A percentile compares a stretch with the other conserved stretches of the same genome.
These are phyloP conservation scores for Microbotryomycetes sp. DNA, from an alignment of 1,284 basidiomycete species.

Conservation along the genomic window DNA sequence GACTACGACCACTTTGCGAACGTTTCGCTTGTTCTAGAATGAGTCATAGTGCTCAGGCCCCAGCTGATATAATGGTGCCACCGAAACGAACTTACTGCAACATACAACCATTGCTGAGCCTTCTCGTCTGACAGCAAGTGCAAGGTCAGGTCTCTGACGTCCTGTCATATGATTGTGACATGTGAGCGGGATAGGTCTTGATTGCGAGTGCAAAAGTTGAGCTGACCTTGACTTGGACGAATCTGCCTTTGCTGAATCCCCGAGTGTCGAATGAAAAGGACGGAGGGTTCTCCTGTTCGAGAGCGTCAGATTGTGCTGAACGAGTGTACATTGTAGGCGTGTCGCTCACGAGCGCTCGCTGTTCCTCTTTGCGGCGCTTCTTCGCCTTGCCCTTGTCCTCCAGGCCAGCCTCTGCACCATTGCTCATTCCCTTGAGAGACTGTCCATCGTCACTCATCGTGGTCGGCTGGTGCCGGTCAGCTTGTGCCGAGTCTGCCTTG, in stretches of 20 bases:
- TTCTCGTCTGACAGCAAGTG: constrained; percentile 73
- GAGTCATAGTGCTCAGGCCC: background rate
- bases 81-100: constrained; percentile 54
- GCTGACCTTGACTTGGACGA: constrained; percentile 32
- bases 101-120: constrained; percentile 70
- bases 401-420: too few relatives aligned
- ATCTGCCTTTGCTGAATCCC: constrained; percentile 34
- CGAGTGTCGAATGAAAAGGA: constrained; percentile 37
- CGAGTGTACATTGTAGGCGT: background rate
- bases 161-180: constrained; percentile 8
- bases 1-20: constrained; percentile 68
- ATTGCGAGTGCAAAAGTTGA: background rate
- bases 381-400: constrained; percentile 30
- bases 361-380: constrained; percentile 29
- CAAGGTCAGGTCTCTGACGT: constrained; percentile 57
- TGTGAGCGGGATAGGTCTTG: background rate
- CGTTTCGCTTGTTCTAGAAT: constrained; percentile 57
- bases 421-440: too few relatives aligned
- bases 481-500: too few relatives aligned
- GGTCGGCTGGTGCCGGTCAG: too few relatives aligned
- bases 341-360: constrained; percentile 19
- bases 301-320: background rate
- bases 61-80: background rate
- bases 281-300: constrained; percentile 27
- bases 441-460: too few relatives aligned